phyloP scores from a whole-genome alignment of 2,329 filamentous ascomycete species.

The Ploettnerulaceae sp. region DNA sequence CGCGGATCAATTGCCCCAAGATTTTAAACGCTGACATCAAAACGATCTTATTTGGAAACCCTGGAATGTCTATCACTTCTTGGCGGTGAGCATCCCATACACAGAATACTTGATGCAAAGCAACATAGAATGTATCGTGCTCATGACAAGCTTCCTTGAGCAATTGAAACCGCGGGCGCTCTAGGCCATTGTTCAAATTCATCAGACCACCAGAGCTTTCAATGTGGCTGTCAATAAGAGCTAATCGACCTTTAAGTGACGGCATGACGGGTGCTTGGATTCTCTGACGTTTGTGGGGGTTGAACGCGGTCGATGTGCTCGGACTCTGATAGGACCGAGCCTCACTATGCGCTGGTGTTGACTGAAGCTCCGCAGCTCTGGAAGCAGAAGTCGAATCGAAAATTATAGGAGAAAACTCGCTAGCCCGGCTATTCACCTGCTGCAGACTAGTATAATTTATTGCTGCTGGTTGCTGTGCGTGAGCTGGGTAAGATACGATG shows the following conservation, averaged over 20 bases:
- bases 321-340: not conserved
- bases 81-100: constrained; percentile 39
- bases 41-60: constrained; percentile 25
- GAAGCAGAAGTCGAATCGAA: not conserved
- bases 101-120: constrained; percentile 62
- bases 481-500: constrained; percentile 1
- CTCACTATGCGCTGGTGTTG: not conserved
- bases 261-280: constrained; percentile 18
- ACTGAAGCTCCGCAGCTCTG: not conserved
- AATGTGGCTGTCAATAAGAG: constrained; percentile 28
- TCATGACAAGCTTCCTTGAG: constrained; percentile 50
- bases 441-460: not conserved
- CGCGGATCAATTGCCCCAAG: constrained; percentile 41
- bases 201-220: constrained; percentile 20
- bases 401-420: not conserved
- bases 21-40: constrained; percentile 33
- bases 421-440: not conserved
- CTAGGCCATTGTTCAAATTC: constrained; percentile 35
- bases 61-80: constrained; percentile 34
- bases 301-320: not conserved
- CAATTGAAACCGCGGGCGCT: constrained; percentile 47
- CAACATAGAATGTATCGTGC: constrained; percentile 59
- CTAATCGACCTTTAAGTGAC: constrained; percentile 22
- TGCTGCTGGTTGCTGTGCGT: not conserved
- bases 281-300: constrained; percentile 20